Base-by-base conservation (phyloP, 345 rosid genomes). In the Populus tremula region DNA sequence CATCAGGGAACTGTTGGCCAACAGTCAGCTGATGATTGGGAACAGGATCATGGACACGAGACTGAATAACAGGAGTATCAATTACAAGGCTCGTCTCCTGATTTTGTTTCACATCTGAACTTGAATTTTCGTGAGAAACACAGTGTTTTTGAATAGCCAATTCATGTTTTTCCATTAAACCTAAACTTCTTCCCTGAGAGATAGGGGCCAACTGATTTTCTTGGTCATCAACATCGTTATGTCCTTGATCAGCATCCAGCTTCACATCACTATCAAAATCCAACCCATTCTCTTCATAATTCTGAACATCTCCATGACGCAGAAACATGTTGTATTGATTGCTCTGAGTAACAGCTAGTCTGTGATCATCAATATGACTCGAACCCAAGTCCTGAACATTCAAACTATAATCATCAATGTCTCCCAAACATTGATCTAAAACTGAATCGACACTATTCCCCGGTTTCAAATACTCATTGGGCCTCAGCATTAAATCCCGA, bases 1-100 rank as follows among this genome's bases (percentile, higher is more conserved):
- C 99, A 84, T 96, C 98, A 0, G 94, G 93, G 78, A 96, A 96
- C 86, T 96, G 96, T 83, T 93, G 96, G 59, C 97, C 98, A 47
- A 93, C 98, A 0, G 89, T 73, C 53, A 96, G 85, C 79, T 93
- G 89, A 81, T 41, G 87, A 71, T 41, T 76, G 65, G 90, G 76
- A 81, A 67, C 72, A 61, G 81, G 65, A 79, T 86, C 41, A 72
- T 82, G 43, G 45, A 90, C 84, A n/a, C 97, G 93, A 21, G 86
- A 81, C 82, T 93, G 97, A 78, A 89, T 73, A 74, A 95, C 85
- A 14, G 76, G 85, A 82, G 85, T 29, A 72, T 75, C 39, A 23
- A 83, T 78, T 50, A 82, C 76, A 35, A 13, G 85, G 36, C 82
- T 91, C 79, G 87, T 2, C 31, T 23, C 76, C 38, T 31, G 53